Base-by-base conservation (phyloP, 371 early-diverging fungal genomes). In the Actinomortierella ambigua region DNA sequence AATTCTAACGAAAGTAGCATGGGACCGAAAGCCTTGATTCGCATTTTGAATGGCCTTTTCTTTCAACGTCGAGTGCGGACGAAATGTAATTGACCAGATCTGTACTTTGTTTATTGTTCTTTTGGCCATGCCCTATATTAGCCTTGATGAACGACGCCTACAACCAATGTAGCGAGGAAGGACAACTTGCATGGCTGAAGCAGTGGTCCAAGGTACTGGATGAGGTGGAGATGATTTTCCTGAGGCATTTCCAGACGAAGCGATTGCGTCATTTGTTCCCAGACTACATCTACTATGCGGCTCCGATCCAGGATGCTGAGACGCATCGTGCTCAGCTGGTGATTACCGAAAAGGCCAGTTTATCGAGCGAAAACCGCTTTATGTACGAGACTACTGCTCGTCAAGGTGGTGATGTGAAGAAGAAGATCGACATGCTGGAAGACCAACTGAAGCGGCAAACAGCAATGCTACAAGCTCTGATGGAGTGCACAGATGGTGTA, bases 121-220 rank as follows among this genome's bases (percentile, higher is more conserved):
- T 34, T 6, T 34, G 4, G 7, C 11, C 34, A 34, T 11, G 11
- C 11, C 34, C 34, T 34, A 6, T 34, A 4, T 34, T 34, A 34
- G 34, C 75, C 3, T 50, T 75, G 57, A 75, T 75, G 75, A 75
- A 75, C 51, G 75, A 75, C 22, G 75, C 64, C 0, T 75, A 50
- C 50, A 64, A 60, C 34, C 61, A 75, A 52, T 67, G 75, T 44
- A 75, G 53, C 50, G 49, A 61, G 23, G 48, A 63, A 55, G 75
- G 75, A 17, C 55, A 75, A 24, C 46, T 68, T 6, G 75, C 75
- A 2, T 68, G 68, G 68, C 50, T 67, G 8, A 75, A 75, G 29
- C 75, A 64, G 39, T 63, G 60, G 68, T 75, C 68, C 2, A 64
- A 68, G 28, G 75, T 75, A 14, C 63, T 75, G 39, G 47, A 57